phyloP scores from a whole-genome alignment of 352 stramenopile species.

The Elongisporangium undulatum region DNA sequence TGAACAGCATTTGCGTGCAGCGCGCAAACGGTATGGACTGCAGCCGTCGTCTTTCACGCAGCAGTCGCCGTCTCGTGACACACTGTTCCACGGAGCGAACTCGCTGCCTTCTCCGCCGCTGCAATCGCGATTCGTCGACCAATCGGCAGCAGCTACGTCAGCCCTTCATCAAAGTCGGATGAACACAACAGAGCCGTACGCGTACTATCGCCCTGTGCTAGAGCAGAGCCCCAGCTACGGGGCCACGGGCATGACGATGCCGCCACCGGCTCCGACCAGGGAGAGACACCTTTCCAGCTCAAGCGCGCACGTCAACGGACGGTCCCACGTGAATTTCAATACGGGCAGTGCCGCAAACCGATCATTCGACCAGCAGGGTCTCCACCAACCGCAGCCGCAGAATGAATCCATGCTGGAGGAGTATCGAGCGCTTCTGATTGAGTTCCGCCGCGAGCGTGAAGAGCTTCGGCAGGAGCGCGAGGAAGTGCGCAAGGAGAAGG shows the following conservation, averaged over 20 bases:
- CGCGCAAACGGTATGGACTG: constrained; percentile 24
- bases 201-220: background rate
- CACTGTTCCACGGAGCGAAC: background rate
- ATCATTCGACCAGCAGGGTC: constrained; percentile 14
- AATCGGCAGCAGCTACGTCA: background rate
- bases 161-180: background rate
- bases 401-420: constrained; percentile 44
- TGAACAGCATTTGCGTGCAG: constrained; percentile 59
- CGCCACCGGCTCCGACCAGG: background rate
- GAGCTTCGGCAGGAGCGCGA: constrained; percentile 68
- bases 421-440: constrained; percentile 53
- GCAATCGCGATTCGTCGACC: background rate
- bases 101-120: background rate
- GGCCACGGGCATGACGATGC: background rate
- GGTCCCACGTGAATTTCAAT: background rate
- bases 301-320: background rate
- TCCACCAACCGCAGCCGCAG: constrained; percentile 6
- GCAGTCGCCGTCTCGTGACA: background rate
- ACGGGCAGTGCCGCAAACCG: background rate
- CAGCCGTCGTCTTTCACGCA: constrained; percentile 7
- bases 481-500: constrained; percentile 58
- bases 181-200: background rate
- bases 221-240: background rate
- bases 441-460: constrained; percentile 72
- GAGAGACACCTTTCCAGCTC: background rate